Base-by-base conservation (phyloP, 495 filamentous ascomycete species). In the Margaritispora aquatica region DNA sequence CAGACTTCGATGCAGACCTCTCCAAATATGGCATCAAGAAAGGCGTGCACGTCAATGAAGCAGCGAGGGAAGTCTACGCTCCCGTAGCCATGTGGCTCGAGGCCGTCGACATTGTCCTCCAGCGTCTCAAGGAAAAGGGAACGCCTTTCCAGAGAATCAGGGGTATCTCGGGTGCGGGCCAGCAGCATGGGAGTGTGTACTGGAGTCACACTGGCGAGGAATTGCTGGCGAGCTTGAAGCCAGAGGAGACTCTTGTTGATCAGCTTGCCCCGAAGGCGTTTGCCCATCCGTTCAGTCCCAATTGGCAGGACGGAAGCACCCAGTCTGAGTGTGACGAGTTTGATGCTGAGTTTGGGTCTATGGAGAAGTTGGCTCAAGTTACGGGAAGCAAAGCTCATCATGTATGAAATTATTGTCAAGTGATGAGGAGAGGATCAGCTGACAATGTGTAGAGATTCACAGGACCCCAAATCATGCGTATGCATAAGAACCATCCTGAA, bases 281-380 rank as follows among this genome's bases (percentile, higher is more conserved):
- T 69, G 88, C 90, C 7, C 88, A 95, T 70, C 86, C 87, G 8
- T 92, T 82, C 73, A 91, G 88, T 57, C 94, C 94, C 8, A 98
- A 97, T 73, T 98, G 94, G 94, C 94, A 97, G 72, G 94, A 98
- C 71, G 84, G 89, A 48, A 96, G 90, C 71, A 97, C 94, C 0
- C 91, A 96, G 75, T 75, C 77, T 51, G 88, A 98, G 70, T 97
- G 93, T 71, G 91, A 96, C 66, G 76, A 79, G 63, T 97, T 96
- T 68, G 92, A 97, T 69, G 77, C 74, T 13, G 73, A 74, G 38
- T 75, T 96, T 8, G 90, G 88, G 0, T 73, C 78, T 10, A 75
- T 77, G 22, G 82, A 88, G 60, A 71, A 77, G 60, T 69, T 98
- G 55, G 94, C 94, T 1, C 68, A 84, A 24, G 84, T 82, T 3